Evolutionary conservation across 768 basidiomycete species (phyloP), one percentile per base, ranked within the genome.

Genomic region (Boletus edulis): DNA sequence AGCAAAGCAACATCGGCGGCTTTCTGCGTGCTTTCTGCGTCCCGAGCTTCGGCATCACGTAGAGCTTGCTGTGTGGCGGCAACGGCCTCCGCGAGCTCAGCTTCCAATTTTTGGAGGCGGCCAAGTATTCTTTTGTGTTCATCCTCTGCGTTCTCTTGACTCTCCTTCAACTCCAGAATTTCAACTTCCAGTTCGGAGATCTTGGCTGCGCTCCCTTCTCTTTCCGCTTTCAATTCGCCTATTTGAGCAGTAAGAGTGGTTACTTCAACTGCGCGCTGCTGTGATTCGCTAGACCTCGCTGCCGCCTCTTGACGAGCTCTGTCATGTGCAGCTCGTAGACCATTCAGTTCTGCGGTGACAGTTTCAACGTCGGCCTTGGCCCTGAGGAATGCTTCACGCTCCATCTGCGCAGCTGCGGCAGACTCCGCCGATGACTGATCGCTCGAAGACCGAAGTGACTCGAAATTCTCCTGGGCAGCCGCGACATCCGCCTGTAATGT

Each of bases 171-270:
- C 71, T 93, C 91, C 54, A 92, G 69, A 40, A 91, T 78, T 66
- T 93, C 89, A 47, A 94, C 73, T 73, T 94, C 91, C 24, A 91
- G 75, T 62, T 94, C 91, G 0, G 88, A 89, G 5, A 92, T 74
- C 69, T 85, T 90, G 64, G 73, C 76, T 10, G 84, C 80, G 40
- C 74, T 83, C 54, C 91, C 89, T 62, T 87, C 88, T 63, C 83
- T 86, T 70, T 89, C 86, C 13, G 66, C 67, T 67, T 81, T 83
- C 56, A 91, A 74, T 32, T 71, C 72, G 5, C 66, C 69, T 13
- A 90, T 56, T 62, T 86, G 81, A 3, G 74, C 60, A 49, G 77
- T 72, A 20, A 89, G 75, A 8, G 67, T 62, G 22, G 76, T 75
- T 2, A 67, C 69, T 45, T 74, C 73, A 5, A 77, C 71, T 13